Conservation (phyloP, 768 basidiomycete genomes). For the Suillus sp. region DNA sequence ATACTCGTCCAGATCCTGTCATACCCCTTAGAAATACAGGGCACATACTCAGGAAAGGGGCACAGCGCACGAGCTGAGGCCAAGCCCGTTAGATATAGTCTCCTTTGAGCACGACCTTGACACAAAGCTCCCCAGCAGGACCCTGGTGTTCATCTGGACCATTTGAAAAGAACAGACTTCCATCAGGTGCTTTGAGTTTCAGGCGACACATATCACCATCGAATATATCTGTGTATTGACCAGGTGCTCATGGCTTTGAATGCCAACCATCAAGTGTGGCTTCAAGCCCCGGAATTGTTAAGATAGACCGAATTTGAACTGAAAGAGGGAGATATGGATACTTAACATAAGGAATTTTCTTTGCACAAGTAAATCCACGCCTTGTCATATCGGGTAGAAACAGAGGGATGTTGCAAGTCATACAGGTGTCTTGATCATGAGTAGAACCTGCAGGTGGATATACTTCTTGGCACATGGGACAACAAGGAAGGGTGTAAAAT, state of each 20-base stretch:
- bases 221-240: constrained; percentile 28
- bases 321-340: constrained; percentile 15
- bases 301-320: constrained; percentile 14
- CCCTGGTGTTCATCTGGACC: constrained; percentile 12
- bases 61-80: too few relatives aligned
- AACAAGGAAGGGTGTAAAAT: constrained; percentile 8
- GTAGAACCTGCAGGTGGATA: neutral
- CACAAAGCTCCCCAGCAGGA: constrained; percentile 30
- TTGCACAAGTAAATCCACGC: neutral
- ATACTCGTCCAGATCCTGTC: too few relatives aligned
- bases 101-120: too few relatives aligned
- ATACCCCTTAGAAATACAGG: too few relatives aligned
- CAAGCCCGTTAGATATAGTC: too few relatives aligned
- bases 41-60: too few relatives aligned
- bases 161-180: constrained; percentile 30
- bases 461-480: neutral
- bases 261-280: constrained; percentile 24
- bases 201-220: constrained; percentile 29
- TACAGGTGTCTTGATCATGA: constrained; percentile 17
- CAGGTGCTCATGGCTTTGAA: constrained; percentile 1
- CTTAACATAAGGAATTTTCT: constrained; percentile 9
- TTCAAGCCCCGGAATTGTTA: constrained; percentile 27
- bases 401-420: constrained; percentile 43
- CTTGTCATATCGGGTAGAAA: constrained; percentile 27
- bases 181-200: constrained; percentile 27